phyloP scores from a whole-genome alignment of 306 rosid species.

The Lithocarpus polystachyus region DNA sequence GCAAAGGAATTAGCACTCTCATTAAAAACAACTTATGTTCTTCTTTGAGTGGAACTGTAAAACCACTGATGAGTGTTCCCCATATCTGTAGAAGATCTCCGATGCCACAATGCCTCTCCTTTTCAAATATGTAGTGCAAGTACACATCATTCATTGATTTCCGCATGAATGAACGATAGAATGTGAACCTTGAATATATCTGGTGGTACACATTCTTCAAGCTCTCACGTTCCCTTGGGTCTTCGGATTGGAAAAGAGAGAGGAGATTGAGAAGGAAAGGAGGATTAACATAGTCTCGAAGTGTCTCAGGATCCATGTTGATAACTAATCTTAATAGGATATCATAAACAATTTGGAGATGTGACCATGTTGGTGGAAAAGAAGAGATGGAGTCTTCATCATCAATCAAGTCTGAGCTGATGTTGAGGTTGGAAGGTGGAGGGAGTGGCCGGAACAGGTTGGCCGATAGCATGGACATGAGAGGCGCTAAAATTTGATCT shows the following conservation, averaged over 20 bases:
- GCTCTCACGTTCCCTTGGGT: slow-evolving; percentile 67
- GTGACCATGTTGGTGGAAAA: slow-evolving; percentile 59
- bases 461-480: slow-evolving; percentile 50
- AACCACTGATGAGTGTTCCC: slow-evolving; percentile 85
- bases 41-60: slow-evolving; percentile 82
- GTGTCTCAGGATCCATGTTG: slow-evolving; percentile 35
- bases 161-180: slow-evolving; percentile 62
- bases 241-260: slow-evolving; percentile 70
- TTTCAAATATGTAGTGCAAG: slow-evolving; percentile 59
- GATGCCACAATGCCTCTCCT: slow-evolving; percentile 64
- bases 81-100: slow-evolving; percentile 88
- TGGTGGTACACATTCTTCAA: slow-evolving; percentile 69
- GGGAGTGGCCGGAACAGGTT: slow-evolving; percentile 79
- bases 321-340: slow-evolving; percentile 51
- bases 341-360: slow-evolving; percentile 65
- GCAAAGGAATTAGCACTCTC: slow-evolving; percentile 82
- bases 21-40: slow-evolving; percentile 79
- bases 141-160: slow-evolving; percentile 68
- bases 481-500: slow-evolving; percentile 33
- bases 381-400: slow-evolving; percentile 57
- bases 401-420: slow-evolving; percentile 35
- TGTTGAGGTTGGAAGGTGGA: slow-evolving; percentile 44
- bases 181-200: slow-evolving; percentile 55
- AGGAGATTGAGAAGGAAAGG: slow-evolving; percentile 55
- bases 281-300: slow-evolving; percentile 33